Base-by-base conservation (phyloP, 2,329 filamentous ascomycete species). In the Arthrobotrys sinensis region DNA sequence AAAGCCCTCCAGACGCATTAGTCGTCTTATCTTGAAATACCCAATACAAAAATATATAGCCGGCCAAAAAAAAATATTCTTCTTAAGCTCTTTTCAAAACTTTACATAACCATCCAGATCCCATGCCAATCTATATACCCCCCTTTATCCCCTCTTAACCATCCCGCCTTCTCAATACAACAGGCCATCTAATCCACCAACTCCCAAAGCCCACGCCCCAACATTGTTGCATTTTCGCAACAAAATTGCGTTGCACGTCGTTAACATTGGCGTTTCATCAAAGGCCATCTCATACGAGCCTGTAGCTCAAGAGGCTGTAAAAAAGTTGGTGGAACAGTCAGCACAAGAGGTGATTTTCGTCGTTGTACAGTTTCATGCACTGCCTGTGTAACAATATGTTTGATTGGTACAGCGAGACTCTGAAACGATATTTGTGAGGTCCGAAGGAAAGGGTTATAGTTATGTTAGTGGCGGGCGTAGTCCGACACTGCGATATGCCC, bases 211-310 rank as follows among this genome's bases (percentile, higher is more conserved):
- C 48, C 21, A 12, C 19, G n/a, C 24, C n/a, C n/a, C 28, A 38
- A 57, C 52, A 21, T 21, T 57, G 52, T 57, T 57, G 52, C 10
- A 57, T 57, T 57, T 57, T 57, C 32, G 14, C 32, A 11, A 4
- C 4, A 6, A 57, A 38, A 28, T 2, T 57, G 32, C 11, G 52
- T 57, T 57, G 52, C 52, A 57, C n/a, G 32, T 38, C 8, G 52
- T 57, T 21, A 1, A 1, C 7, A 3, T 38, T 38, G 8, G 12
- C 4, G 52, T 38, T 36, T 21, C 10, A 21, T n/a, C 0, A 48
- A 19, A 2, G 16, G 2, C 45, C 6, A 2, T 48, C 14, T 45
- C 40, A 45, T 45, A 45, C 40, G 0, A 48, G n/a, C 43, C 43
- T 46, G n/a, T 11, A 28, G 24, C 24, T 10, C 14, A 45, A 45